Base-by-base conservation (phyloP, 2,329 filamentous ascomycete genomes). In the Alternaria sp. region DNA sequence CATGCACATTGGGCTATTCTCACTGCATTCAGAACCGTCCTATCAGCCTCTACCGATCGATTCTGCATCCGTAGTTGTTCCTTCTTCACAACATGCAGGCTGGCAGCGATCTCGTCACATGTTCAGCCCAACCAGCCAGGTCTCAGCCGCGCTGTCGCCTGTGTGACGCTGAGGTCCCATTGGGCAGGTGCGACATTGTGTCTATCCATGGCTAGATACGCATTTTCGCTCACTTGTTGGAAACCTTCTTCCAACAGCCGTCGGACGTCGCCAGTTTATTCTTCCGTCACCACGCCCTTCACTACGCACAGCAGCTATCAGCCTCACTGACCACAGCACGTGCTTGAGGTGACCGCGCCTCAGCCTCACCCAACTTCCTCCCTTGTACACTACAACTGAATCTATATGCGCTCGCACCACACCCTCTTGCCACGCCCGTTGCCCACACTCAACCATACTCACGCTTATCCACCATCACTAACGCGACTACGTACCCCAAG, bases 141-240 rank as follows among this genome's bases (percentile, higher is more conserved):
- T 44, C 24, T 44, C 41, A 44, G 41, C 44, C 44, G 44, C 44
- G 3, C 34, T 50, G 29, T 46, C 54, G 48, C 40, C 50, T 56
- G 26, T 56, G 48, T 52, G 21, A 34, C 48, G 8, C 34, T 17
- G 31, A 48, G 29, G 14, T 40, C 33, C 21, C 14, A 52, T 56
- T 56, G 48, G 54, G 41, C 24, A 45, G 34, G 21, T 46, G 33
- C 48, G 10, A 4, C 3, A 13, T 50, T 45, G 40, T 31, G 24
- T 34, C n/a, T 55, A 44, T 36, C 46, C 34, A 29, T 41, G 29
- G 54, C 42, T 53, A 31, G 41, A 17, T 17, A 17, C 17, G n/a
- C 29, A 17, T 41, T 44, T 26, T 9, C 11, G 40, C 40, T 54
- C 29, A 49, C 42, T 36, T 40, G 7, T 6, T 40, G 37, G 6